Conservation (phyloP, 768 basidiomycete genomes). For the Leccinellum albellum region DNA sequence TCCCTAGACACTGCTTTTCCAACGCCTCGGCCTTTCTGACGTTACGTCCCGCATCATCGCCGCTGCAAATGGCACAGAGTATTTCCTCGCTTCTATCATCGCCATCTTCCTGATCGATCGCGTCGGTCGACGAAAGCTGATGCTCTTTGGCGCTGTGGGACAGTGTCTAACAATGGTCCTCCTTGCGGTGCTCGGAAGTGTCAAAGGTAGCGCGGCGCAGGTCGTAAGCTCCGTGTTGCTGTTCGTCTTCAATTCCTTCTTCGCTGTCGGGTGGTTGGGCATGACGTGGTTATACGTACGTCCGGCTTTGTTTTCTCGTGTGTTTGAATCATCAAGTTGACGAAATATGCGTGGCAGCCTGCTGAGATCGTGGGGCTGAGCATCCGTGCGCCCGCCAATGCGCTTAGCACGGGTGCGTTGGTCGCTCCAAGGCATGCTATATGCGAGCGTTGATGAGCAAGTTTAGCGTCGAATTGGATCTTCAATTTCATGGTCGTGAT, state of each 20-base stretch:
- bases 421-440: neutral
- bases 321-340: neutral
- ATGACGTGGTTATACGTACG: constrained; percentile 69
- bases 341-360: constrained; percentile 35
- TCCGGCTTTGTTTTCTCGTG: neutral
- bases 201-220: constrained; percentile 45
- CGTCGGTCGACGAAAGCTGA: constrained; percentile 67
- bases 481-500: constrained; percentile 60
- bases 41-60: constrained; percentile 59
- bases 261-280: constrained; percentile 66
- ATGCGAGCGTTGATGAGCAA: neutral
- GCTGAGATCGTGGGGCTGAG: constrained; percentile 62
- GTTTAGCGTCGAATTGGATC: constrained; percentile 43
- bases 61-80: constrained; percentile 69
- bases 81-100: constrained; percentile 66
- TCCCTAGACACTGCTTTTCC: constrained; percentile 47
- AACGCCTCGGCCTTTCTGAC: constrained; percentile 55
- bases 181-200: constrained; percentile 54
- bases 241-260: constrained; percentile 72
- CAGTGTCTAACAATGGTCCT: constrained; percentile 56
- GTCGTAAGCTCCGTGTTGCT: constrained; percentile 52
- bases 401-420: constrained; percentile 47
- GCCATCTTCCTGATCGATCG: constrained; percentile 71
- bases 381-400: constrained; percentile 63
- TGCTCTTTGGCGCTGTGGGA: constrained; percentile 67